Evolutionary conservation across 2,329 filamentous ascomycete genomes (phyloP).

Genomic region (Fusarium secorum): DNA sequence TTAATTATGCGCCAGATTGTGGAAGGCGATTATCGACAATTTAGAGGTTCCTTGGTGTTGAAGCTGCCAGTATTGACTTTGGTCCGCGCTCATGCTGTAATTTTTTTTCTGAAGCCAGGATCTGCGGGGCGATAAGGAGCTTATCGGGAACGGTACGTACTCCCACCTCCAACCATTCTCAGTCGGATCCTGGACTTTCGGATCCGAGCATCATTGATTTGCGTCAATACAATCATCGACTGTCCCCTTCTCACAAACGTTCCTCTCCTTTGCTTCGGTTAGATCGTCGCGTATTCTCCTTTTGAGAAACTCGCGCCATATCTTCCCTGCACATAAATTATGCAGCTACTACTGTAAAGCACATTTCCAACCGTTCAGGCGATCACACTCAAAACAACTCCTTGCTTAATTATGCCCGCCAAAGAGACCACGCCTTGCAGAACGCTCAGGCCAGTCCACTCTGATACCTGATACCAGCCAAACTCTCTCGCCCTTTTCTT

Average conservation of each 20-base stretch:
- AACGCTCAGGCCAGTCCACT: conserved; percentile 27
- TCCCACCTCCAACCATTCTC: background rate
- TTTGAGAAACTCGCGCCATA: conserved; percentile 1
- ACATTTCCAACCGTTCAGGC: conserved; percentile 3
- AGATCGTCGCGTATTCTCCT: conserved; percentile 3
- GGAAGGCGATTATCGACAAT: conserved; percentile 16
- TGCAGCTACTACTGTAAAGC: conserved; percentile 25
- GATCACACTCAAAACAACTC: conserved; percentile 24
- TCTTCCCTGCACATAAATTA: conserved; percentile 27
- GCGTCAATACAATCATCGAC: background rate
- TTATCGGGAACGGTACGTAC: conserved; percentile 39
- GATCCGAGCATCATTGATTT: conserved; percentile 4
- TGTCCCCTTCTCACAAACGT: background rate
- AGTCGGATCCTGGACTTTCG: background rate
- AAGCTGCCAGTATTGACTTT: conserved; percentile 23
- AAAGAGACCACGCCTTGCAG: conserved; percentile 37
- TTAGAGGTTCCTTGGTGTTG: conserved; percentile 27
- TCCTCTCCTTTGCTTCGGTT: conserved; percentile 1
- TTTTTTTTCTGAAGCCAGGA: conserved; percentile 36
- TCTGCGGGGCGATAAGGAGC: conserved; percentile 42
- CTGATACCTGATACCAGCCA: background rate
- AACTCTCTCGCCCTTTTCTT: conserved; percentile 4
- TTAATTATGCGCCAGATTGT: conserved; percentile 9
- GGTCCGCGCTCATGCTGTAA: conserved; percentile 15
- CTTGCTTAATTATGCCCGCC: conserved; percentile 31